Conservation (phyloP, 2,329 filamentous ascomycete genomes). For the Dactylellina cionopaga region DNA sequence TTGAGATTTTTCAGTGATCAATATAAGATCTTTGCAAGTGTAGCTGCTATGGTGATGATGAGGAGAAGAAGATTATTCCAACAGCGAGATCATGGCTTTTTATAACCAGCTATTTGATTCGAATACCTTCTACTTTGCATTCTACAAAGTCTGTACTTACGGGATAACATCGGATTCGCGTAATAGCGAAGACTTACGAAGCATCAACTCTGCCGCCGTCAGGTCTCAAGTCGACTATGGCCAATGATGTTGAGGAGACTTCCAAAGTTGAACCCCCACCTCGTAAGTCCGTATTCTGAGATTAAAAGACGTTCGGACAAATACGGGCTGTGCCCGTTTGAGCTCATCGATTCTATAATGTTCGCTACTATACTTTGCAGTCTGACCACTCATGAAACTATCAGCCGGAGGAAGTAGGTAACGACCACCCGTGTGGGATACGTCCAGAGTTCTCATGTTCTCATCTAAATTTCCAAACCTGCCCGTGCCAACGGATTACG, state of each 20-base stretch:
- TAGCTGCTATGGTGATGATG: background rate
- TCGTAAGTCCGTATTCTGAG: conserved; percentile 32
- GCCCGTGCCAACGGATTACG: too few species aligned
- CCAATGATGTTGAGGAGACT: background rate
- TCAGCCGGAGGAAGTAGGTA: too few species aligned
- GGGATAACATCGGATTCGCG: too few species aligned
- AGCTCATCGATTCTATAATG: background rate
- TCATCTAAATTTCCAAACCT: too few species aligned
- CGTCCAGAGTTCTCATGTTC: too few species aligned
- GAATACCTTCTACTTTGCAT: background rate
- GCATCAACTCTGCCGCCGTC: too few species aligned
- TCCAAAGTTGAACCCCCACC: conserved; percentile 27
- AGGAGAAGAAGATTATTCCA: background rate
- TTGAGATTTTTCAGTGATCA: background rate
- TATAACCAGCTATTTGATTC: conserved; percentile 3
- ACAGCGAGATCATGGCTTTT: conserved; percentile 1
- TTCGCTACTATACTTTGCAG: conserved; percentile 1
- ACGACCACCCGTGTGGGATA: too few species aligned
- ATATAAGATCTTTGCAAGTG: background rate
- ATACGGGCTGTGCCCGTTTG: conserved; percentile 13
- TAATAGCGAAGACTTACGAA: too few species aligned
- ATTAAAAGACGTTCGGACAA: background rate
- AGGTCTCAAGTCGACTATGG: background rate
- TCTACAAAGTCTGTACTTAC: too few species aligned
- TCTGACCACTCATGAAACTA: conserved; percentile 1